Percentiles rank a stretch among this genome's conserved stretches.
These are phyloP conservation scores for Peronospora farinosa DNA, from an alignment of 352 stramenopile species.

Conservation along the genomic window DNA sequence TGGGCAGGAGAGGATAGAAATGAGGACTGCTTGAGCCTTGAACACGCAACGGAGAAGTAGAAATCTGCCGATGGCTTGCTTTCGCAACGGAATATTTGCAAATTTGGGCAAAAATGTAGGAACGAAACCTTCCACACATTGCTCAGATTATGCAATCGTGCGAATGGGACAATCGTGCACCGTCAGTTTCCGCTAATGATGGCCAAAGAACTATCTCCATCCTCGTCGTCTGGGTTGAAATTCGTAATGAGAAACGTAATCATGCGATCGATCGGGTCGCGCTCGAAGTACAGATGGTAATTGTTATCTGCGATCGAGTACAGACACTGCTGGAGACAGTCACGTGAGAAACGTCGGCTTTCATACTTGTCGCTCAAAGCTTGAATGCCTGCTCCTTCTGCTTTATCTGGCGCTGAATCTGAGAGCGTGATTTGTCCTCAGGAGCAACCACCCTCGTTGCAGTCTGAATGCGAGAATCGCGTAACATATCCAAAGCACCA, in stretches of 20 bases:
- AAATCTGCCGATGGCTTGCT: conserved; percentile 1
- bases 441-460: conserved; percentile 93
- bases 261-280: conserved; percentile 94
- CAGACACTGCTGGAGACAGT: conserved; percentile 91
- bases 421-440: conserved; percentile 75
- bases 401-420: conserved; percentile 91
- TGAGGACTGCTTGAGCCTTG: conserved; percentile 32
- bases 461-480: conserved; percentile 84
- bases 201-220: conserved; percentile 81
- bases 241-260: conserved; percentile 84
- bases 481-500: conserved; percentile 67
- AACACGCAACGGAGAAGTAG: conserved; percentile 9
- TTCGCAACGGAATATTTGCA: conserved; percentile 5
- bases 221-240: conserved; percentile 78
- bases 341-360: conserved; percentile 41
- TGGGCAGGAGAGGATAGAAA: conserved; percentile 33
- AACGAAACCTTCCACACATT: background rate
- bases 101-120: conserved; percentile 20
- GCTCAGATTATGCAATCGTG: no score
- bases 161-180: conserved; percentile 91
- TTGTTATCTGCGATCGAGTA: conserved; percentile 97
- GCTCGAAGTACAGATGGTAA: conserved; percentile 96
- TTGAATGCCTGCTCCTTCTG: conserved; percentile 89
- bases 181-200: conserved; percentile 91
- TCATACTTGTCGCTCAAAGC: conserved; percentile 78